These are phyloP conservation scores for Durusdinium trenchii DNA, from an alignment of 73 alveolate genomes.

Conservation along the genomic window DNA sequence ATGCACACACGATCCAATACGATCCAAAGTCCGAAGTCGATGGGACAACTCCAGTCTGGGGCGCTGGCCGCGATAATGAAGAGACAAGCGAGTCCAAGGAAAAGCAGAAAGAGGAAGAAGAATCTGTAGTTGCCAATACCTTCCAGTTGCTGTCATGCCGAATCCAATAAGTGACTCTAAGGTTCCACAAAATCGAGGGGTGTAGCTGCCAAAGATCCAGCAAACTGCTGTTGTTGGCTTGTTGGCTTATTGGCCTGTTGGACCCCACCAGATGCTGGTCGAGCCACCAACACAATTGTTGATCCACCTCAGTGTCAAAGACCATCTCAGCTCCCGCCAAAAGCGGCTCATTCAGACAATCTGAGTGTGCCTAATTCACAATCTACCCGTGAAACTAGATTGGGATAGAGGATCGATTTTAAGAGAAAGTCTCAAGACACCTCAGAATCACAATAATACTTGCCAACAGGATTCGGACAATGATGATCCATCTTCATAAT, in stretches of 20 bases:
- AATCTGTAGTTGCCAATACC: constrained; percentile 33
- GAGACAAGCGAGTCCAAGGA: constrained; percentile 68
- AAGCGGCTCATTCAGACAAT: background rate
- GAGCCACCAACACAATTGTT: constrained; percentile 91
- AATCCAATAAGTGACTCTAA: background rate
- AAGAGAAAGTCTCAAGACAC: background rate
- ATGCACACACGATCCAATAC: too few relatives aligned
- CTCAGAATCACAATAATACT: background rate
- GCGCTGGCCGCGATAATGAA: constrained; percentile 21
- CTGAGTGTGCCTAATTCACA: background rate
- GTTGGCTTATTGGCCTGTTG: too few relatives aligned
- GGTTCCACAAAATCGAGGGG: background rate
- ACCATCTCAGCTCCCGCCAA: too few relatives aligned
- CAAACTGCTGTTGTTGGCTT: too few relatives aligned
- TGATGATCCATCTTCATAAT: constrained; percentile 94
- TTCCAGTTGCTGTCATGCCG: background rate
- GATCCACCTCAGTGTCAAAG: constrained; percentile 37
- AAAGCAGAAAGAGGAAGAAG: constrained; percentile 67
- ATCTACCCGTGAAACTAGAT: background rate
- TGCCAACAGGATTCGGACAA: constrained; percentile 36
- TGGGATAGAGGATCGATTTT: too few relatives aligned
- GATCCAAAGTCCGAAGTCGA: too few relatives aligned
- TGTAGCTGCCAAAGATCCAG: too few relatives aligned
- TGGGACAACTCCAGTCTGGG: background rate
- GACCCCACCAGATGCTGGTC: background rate